Percentiles rank a stretch among this genome's conserved stretches.
phyloP scores from a whole-genome alignment of 306 rosid genomes.

The Mucuna pruriens region DNA sequence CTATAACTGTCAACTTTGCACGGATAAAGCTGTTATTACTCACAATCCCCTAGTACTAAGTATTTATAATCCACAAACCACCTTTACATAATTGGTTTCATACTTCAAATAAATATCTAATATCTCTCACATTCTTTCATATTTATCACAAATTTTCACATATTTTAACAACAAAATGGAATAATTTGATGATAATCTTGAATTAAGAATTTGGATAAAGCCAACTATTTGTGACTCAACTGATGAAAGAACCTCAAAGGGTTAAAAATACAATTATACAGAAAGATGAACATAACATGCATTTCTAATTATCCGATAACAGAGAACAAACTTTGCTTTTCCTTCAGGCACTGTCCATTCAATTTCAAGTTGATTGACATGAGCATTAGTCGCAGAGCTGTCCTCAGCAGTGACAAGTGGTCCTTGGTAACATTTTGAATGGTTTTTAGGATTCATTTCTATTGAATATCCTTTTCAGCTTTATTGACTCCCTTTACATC shows the following conservation, averaged over 20 bases:
- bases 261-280: background rate
- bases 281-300: background rate
- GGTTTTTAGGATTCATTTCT: background rate
- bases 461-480: background rate
- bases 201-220: background rate
- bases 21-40: background rate
- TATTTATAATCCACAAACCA: background rate
- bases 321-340: background rate
- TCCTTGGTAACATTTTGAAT: background rate
- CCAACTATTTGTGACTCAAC: background rate
- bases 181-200: background rate
- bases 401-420: background rate
- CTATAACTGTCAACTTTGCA: background rate
- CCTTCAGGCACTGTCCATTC: background rate
- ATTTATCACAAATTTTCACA: background rate
- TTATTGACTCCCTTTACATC: background rate
- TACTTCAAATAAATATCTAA: background rate
- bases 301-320: background rate
- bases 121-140: background rate
- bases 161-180: background rate
- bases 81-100: background rate
- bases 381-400: background rate
- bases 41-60: background rate
- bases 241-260: background rate
- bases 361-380: background rate